Conservation (phyloP, 805 yeast genomes). For the Pichia eremophila region DNA sequence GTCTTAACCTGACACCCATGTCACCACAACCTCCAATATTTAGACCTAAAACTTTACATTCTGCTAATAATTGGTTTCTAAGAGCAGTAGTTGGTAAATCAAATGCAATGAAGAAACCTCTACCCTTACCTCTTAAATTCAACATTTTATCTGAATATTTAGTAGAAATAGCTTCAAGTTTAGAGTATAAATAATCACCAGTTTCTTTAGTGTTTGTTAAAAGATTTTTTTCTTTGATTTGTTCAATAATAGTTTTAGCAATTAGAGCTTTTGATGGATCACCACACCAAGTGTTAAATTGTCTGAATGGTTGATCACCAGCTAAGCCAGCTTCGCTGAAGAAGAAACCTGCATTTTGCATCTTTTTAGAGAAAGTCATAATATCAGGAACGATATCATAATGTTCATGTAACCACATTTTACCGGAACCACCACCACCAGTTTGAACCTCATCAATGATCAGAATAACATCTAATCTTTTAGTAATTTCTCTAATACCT, state of each 20-base stretch:
- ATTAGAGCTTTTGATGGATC: conserved; percentile 61
- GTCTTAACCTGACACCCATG: conserved; percentile 50
- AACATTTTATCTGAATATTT: conserved; percentile 28
- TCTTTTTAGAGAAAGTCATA: conserved; percentile 63
- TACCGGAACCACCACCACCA: conserved; percentile 67
- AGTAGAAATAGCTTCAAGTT: conserved; percentile 31
- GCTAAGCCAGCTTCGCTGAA: conserved; percentile 50
- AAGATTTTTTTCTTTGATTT: conserved; percentile 40
- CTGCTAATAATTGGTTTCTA: conserved; percentile 39
- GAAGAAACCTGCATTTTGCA: conserved; percentile 67
- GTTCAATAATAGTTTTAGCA: conserved; percentile 52
- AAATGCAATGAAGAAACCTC: conserved; percentile 62
- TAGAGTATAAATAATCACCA: conserved; percentile 44
- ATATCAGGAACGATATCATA: conserved; percentile 57
- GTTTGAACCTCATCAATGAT: conserved; percentile 70
- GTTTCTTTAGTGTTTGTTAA: conserved; percentile 39
- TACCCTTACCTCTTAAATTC: conserved; percentile 53
- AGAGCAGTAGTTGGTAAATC: conserved; percentile 35
- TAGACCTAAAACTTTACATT: conserved; percentile 43
- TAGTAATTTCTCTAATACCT: conserved; percentile 49
- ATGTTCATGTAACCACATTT: conserved; percentile 67
- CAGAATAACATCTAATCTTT: conserved; percentile 47
- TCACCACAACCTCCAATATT: conserved; percentile 67
- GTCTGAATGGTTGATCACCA: conserved; percentile 56
- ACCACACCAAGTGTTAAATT: conserved; percentile 74